phyloP scores from a whole-genome alignment of 345 rosid species.

The Bretschneidera sinensis region DNA sequence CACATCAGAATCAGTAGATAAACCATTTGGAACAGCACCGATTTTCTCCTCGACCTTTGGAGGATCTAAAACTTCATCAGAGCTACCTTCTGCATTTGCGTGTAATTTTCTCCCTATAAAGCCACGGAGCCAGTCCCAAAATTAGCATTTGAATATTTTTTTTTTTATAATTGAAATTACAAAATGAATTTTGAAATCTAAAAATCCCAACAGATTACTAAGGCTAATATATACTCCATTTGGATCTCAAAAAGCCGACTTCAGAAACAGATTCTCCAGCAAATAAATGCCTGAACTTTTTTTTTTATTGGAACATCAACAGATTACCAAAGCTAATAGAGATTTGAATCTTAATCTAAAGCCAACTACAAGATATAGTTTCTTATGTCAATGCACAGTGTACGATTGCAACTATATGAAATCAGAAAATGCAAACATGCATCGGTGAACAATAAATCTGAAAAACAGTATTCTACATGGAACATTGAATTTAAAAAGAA shows the following conservation, averaged over 20 bases:
- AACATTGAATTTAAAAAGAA: neutral
- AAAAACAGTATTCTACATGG: too few relatives aligned
- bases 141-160: too few relatives aligned
- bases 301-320: neutral
- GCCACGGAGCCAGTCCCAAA: constrained; percentile 24
- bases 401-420: neutral
- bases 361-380: neutral
- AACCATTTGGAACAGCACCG: constrained; percentile 85
- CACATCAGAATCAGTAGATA: constrained; percentile 94
- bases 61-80: constrained; percentile 59
- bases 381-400: neutral
- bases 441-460: too few relatives aligned
- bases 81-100: constrained; percentile 71
- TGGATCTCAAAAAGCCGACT: neutral
- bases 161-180: too few relatives aligned
- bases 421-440: too few relatives aligned
- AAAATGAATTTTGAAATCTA: neutral
- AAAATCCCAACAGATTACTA: too few relatives aligned
- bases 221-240: neutral
- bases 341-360: neutral
- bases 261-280: neutral
- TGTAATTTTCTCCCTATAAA: constrained; percentile 63
- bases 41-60: constrained; percentile 93
- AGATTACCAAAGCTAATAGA: neutral
- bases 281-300: too few relatives aligned